Conservation (phyloP, 2,329 filamentous ascomycete species). For the Aureobasidium musti region DNA sequence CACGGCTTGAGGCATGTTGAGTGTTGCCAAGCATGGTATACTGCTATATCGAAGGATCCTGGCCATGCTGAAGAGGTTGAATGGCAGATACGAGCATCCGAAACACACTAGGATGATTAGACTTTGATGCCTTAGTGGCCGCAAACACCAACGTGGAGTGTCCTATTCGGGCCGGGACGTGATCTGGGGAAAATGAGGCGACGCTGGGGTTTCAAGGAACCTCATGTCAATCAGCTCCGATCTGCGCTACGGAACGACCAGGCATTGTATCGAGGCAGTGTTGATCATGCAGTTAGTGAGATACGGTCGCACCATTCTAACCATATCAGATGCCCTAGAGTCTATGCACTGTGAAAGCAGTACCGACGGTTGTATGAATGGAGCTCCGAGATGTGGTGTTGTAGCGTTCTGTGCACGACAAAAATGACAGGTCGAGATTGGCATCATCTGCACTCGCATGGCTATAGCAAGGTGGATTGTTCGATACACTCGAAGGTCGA, state of each 20-base stretch:
- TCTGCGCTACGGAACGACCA: not conserved
- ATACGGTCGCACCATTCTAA: too few species aligned
- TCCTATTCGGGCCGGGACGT: not conserved
- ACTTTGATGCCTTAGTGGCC: not conserved
- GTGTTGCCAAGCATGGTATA: not conserved
- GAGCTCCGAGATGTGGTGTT: too few species aligned
- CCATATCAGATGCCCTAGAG: not conserved
- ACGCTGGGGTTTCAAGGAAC: not conserved
- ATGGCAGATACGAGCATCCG: not conserved
- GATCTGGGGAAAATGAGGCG: slow-evolving; percentile 1
- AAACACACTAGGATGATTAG: not conserved
- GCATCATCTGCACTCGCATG: too few species aligned
- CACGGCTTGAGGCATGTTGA: not conserved
- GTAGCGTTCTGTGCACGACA: too few species aligned
- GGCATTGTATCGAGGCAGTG: not conserved
- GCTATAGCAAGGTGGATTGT: too few species aligned
- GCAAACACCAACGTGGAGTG: not conserved
- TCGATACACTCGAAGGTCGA: too few species aligned
- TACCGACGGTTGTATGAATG: too few species aligned
- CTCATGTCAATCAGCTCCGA: not conserved
- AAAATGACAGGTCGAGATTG: too few species aligned
- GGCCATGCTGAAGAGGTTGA: not conserved
- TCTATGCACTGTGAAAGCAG: not conserved
- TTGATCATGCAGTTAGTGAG: not conserved
- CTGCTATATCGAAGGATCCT: not conserved